Evolutionary conservation across 2,329 filamentous ascomycete species (phyloP).

Genomic region (Harringtonia aguacate): DNA sequence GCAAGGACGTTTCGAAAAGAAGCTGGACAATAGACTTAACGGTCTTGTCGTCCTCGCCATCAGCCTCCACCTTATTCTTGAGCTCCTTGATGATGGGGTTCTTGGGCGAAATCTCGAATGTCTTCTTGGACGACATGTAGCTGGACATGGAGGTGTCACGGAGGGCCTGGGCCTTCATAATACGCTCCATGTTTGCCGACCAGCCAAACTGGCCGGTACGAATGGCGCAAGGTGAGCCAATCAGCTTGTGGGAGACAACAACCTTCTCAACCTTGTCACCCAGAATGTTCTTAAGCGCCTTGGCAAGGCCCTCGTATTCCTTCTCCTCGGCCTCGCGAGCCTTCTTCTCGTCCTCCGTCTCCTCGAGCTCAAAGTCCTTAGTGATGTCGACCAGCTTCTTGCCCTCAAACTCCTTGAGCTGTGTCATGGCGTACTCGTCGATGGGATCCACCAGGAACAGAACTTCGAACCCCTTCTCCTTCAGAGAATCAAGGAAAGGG

Average conservation of each 20-base stretch:
- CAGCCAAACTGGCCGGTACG: constrained; percentile 99
- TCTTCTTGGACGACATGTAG: constrained; percentile 99
- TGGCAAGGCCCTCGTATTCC: constrained; percentile 89
- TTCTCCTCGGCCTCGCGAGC: constrained; percentile 93
- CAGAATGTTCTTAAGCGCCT: constrained; percentile 97
- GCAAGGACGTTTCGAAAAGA: constrained; percentile 95
- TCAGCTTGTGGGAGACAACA: constrained; percentile 95
- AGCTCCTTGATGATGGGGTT: constrained; percentile 97
- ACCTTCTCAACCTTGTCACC: constrained; percentile 99
- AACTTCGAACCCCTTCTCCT: constrained; percentile 99
- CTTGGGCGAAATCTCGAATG: constrained; percentile 99
- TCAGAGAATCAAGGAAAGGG: constrained; percentile 96
- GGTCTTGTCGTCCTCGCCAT: constrained; percentile 96
- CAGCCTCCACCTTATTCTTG: constrained; percentile 96
- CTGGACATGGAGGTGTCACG: constrained; percentile 99
- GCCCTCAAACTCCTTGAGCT: constrained; percentile 99
- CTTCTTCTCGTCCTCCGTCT: constrained; percentile 99
- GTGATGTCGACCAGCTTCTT: constrained; percentile 99
- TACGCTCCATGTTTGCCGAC: constrained; percentile 99
- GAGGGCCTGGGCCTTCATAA: constrained; percentile 99
- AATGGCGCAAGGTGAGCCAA: constrained; percentile 91
- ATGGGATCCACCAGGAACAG: constrained; percentile 99
- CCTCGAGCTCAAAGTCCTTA: constrained; percentile 99
- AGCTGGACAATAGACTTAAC: constrained; percentile 99
- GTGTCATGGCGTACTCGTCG: constrained; percentile 98